A percentile compares a stretch with the other conserved stretches of the same genome.
Evolutionary conservation across 306 rosid genomes (phyloP).

Genomic region (Quercus glauca): DNA sequence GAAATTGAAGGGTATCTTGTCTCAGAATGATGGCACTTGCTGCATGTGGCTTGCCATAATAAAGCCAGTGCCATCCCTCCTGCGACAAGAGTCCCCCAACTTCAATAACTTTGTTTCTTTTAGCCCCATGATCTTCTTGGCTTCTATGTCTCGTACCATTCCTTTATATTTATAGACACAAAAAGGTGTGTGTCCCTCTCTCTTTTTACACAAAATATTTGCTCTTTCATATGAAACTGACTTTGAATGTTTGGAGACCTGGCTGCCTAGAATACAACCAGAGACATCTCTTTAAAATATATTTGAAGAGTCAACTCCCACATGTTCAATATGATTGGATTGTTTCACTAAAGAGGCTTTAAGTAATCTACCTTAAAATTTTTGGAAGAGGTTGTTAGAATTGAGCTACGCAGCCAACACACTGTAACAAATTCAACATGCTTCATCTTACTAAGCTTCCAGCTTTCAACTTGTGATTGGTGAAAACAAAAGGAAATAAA

Average conservation of each 20-base stretch:
- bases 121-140: not conserved
- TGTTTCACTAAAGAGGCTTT: not conserved
- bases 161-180: not conserved
- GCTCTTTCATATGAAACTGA: not conserved
- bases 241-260: not conserved
- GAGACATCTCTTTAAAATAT: not conserved
- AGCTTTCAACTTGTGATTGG: no score
- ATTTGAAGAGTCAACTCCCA: not conserved
- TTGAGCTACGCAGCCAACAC: not conserved
- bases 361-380: not conserved
- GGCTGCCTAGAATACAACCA: not conserved
- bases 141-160: not conserved
- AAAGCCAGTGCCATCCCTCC: not conserved
- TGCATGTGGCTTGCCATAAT: not conserved
- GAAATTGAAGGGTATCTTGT: not conserved
- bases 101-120: not conserved
- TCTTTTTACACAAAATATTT: not conserved
- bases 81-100: not conserved
- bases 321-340: not conserved
- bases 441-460: no score
- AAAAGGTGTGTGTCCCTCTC: not conserved
- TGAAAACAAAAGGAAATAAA: no score
- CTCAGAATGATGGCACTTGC: slow-evolving; percentile 3
- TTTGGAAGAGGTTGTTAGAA: not conserved
- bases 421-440: no score